phyloP scores from a whole-genome alignment of 495 filamentous ascomycete species.

The Filosporella fistucella region DNA sequence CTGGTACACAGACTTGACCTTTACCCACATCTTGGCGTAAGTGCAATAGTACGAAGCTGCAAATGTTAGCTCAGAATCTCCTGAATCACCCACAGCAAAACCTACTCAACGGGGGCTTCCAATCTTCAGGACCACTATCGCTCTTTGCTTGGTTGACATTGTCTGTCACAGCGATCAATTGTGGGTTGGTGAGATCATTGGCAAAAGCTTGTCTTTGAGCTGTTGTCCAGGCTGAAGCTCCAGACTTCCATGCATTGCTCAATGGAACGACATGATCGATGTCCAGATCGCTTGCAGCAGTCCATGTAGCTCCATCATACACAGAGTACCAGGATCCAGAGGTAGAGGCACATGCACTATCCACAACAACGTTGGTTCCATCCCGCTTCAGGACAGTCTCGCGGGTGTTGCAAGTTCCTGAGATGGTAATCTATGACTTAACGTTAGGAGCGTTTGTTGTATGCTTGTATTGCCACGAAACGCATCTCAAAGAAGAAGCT shows the following conservation, averaged over 20 bases:
- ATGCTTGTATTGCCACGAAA: too few relatives aligned
- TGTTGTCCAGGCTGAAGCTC: constrained; percentile 47
- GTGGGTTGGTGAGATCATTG: constrained; percentile 66
- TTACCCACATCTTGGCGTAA: constrained; percentile 67
- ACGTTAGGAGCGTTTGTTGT: too few relatives aligned
- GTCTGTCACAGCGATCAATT: constrained; percentile 71
- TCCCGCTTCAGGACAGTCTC: constrained; percentile 68
- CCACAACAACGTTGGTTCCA: constrained; percentile 48
- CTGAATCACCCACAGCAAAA: constrained; percentile 6
- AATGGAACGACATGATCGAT: constrained; percentile 76
- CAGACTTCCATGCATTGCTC: constrained; percentile 65
- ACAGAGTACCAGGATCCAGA: constrained; percentile 60
- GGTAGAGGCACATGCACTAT: constrained; percentile 48
- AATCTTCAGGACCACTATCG: constrained; percentile 62
- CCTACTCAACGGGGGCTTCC: constrained; percentile 65
- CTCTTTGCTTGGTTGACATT: constrained; percentile 68
- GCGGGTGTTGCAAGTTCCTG: constrained; percentile 56
- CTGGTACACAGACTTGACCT: constrained; percentile 59
- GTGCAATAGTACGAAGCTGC: constrained; percentile 61
- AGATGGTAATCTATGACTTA: constrained; percentile 55
- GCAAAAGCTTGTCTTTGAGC: constrained; percentile 58
- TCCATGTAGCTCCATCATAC: constrained; percentile 69
- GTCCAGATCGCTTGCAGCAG: constrained; percentile 58
- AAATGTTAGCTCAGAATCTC: too few relatives aligned
- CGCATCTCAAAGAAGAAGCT: too few relatives aligned